Conservation (phyloP, 257 asterid genomes). For the Jacaranda mimosifolia region DNA sequence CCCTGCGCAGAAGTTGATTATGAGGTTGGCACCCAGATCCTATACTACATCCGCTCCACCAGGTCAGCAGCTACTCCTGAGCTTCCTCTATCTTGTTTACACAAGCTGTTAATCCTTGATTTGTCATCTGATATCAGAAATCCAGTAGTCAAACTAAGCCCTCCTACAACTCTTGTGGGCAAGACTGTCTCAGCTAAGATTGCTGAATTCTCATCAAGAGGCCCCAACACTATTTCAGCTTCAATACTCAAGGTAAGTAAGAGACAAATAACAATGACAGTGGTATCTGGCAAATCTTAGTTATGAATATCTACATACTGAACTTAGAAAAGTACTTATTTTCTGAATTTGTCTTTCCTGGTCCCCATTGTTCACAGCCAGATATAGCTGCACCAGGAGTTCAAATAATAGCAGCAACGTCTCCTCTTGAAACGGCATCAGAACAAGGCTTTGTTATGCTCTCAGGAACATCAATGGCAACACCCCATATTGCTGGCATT, state of each 20-base stretch:
- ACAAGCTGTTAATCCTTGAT: not conserved
- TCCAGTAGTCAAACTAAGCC: constrained; percentile 41
- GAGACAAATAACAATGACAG: not conserved
- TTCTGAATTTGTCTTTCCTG: not conserved
- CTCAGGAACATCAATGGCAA: constrained; percentile 57
- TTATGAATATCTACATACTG: not conserved
- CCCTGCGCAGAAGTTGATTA: constrained; percentile 53
- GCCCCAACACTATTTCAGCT: constrained; percentile 49
- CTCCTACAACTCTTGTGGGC: constrained; percentile 45
- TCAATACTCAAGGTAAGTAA: constrained; percentile 53
- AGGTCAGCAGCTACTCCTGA: constrained; percentile 31
- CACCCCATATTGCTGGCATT: constrained; percentile 56
- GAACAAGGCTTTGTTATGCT: constrained; percentile 48
- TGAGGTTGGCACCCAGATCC: constrained; percentile 50
- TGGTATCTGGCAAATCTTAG: not conserved
- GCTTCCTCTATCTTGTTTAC: not conserved
- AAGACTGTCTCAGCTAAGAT: constrained; percentile 42
- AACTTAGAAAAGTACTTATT: not conserved
- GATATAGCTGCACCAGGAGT: constrained; percentile 57
- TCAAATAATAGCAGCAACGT: constrained; percentile 50
- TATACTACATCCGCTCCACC: constrained; percentile 48
- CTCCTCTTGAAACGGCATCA: constrained; percentile 32
- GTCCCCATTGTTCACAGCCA: constrained; percentile 35
- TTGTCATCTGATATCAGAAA: constrained; percentile 33
- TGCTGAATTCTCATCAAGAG: constrained; percentile 55